Evolutionary conservation across 2,329 filamentous ascomycete genomes (phyloP), one percentile per base, ranked within the genome.

Genomic region (Blastomyces parvus): DNA sequence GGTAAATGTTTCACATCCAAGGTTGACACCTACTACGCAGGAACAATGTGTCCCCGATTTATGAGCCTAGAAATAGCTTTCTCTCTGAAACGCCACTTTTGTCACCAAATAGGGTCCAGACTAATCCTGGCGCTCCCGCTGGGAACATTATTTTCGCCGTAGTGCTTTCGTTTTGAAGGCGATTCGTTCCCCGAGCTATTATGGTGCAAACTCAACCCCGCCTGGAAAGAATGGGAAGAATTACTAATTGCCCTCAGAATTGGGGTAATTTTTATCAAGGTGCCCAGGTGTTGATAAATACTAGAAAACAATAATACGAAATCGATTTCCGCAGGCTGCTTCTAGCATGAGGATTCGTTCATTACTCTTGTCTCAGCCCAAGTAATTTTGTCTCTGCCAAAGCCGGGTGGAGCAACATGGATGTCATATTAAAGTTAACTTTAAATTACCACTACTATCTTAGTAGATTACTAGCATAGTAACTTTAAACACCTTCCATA

Each of bases 401-500:
- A 27, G 2, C 1, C 8, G 8, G 13, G n/a, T 14, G 36, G 36
- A 42, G 36, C 3, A 40, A 42, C 33, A 40, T 42, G n/a, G 55
- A 42, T 42, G 55, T 58, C 55, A 58, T 25, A 14, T 42, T 58
- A 58, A 58, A 42, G 55, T 58, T 58, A 58, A 25, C 30, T 17
- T 40, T 58, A 42, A 42, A 58, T 58, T 58, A 58, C 55, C 33
- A 11, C 13, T 40, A n/a, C 30, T 56, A 38, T 4, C 30, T 36
- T 17, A 38, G 17, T 14, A 25, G 25, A 22, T 22, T 42, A 38
- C 36, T 40, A 42, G 36, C 55, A 13, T 4, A 36, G n/a, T 58
- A 58, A 42, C 11, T 40, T 56, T 58, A 42, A 14, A 27, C 55
- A 14, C n/a, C 11, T 42, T 4, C n/a, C 14, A 42, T 57, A 7